These are phyloP conservation scores for Lactarius evosmus DNA, from an alignment of 768 basidiomycete species.

Conservation along the genomic window DNA sequence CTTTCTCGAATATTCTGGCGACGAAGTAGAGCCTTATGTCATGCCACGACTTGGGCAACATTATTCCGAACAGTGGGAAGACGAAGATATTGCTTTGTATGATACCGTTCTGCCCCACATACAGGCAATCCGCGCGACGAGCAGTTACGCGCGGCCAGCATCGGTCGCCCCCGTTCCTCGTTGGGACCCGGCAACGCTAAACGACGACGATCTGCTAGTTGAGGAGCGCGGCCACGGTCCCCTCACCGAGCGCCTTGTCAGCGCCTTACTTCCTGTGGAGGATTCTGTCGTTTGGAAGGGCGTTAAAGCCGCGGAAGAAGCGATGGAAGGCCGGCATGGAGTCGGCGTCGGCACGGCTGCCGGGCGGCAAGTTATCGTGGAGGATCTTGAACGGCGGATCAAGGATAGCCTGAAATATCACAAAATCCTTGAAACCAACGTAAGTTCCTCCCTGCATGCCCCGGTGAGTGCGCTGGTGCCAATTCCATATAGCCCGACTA, in stretches of 20 bases:
- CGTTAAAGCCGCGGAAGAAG: conserved; percentile 79
- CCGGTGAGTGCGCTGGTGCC: conserved; percentile 25
- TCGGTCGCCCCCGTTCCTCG: conserved; percentile 57
- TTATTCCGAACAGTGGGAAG: conserved; percentile 91
- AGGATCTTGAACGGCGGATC: conserved; percentile 72
- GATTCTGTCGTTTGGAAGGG: conserved; percentile 64
- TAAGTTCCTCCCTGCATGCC: conserved; percentile 41
- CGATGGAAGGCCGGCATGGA: conserved; percentile 79
- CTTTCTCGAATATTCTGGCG: conserved; percentile 85
- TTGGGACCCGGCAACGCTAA: conserved; percentile 81
- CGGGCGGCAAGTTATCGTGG: conserved; percentile 73
- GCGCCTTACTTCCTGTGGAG: conserved; percentile 68
- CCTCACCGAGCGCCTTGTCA: conserved; percentile 80
- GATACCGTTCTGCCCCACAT: conserved; percentile 43
- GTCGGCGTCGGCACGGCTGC: conserved; percentile 72
- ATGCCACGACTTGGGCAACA: conserved; percentile 86
- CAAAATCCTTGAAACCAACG: conserved; percentile 64
- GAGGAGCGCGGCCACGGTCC: conserved; percentile 86
- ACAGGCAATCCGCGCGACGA: conserved; percentile 38
- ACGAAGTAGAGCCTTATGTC: conserved; percentile 83
- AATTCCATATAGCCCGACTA: conserved; percentile 57
- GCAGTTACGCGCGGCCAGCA: conserved; percentile 33
- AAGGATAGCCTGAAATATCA: conserved; percentile 76
- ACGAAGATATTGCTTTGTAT: conserved; percentile 67
- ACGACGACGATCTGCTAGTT: conserved; percentile 61